Conservation (phyloP, 257 asterid species). For the Solanum clarkiae region DNA sequence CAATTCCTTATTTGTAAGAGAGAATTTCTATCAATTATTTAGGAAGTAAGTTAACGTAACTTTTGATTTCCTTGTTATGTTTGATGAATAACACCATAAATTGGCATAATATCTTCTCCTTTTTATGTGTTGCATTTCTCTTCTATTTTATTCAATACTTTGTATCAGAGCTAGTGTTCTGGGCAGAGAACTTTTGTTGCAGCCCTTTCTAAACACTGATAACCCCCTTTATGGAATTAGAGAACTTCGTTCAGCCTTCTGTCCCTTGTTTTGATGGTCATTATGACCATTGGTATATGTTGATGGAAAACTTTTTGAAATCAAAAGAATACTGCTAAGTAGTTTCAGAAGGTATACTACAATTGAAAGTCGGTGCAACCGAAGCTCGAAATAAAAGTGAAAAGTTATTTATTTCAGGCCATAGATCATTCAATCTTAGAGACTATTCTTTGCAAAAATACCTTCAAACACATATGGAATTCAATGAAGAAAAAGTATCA, state of each 20-base stretch:
- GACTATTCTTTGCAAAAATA: neutral
- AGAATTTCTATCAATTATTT: neutral
- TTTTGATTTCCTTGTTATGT: neutral
- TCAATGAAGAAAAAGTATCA: neutral
- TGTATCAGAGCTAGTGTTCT: neutral
- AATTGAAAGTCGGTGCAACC: too few relatives aligned
- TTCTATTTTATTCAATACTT: neutral
- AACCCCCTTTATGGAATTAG: neutral
- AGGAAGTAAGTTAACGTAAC: neutral
- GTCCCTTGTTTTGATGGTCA: too few relatives aligned
- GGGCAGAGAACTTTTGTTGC: neutral
- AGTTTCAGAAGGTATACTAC: too few relatives aligned
- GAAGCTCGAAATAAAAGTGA: too few relatives aligned
- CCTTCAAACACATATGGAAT: neutral
- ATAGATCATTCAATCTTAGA: neutral
- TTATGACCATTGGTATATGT: neutral
- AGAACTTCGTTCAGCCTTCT: neutral
- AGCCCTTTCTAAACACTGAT: neutral
- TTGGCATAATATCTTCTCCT: too few relatives aligned
- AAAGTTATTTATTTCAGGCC: neutral
- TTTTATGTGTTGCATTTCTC: too few relatives aligned
- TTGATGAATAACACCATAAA: too few relatives aligned
- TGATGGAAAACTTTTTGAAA: neutral
- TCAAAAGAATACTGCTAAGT: too few relatives aligned
- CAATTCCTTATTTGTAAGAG: neutral